Evolutionary conservation across 306 rosid genomes (phyloP), one percentile per base, ranked within the genome.

Genomic region (Luffa acutangula): DNA sequence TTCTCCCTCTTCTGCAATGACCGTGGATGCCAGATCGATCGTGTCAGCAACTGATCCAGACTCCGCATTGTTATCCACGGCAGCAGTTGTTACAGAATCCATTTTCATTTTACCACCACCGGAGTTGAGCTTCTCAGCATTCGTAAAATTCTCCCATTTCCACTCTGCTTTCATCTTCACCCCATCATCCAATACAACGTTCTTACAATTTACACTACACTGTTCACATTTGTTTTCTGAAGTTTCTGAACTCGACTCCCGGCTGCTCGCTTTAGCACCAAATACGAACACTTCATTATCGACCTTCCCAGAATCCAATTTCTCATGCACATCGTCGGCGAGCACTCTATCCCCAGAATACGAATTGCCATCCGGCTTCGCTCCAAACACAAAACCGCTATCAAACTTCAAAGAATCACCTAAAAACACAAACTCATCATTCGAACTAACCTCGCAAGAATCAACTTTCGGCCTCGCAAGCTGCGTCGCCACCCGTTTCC

Each of bases 401-500:
- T 42, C 84, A 18, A 20, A 21, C 69, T 73, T 67, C 49, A 5
- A n/a, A 20, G 52, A 7, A 76, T 41, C 53, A 11, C 80, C 52
- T 4, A 79, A 77, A 59, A 42, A 80, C 54, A 41, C 64, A 67
- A 36, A 63, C 69, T 58, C 84, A 77, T 64, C 80, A 12, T 79
- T 71, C 7, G 49, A 20, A 45, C 82, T 79, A 34, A 7, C 79
- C 62, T 81, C 88, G 4, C 33, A 66, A 62, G 83, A 10, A 12
- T 81, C 63, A 45, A 84, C 54, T 84, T 85, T 84, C 31, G 89
- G 80, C 89, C 88, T 87, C 33, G 79, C 82, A 21, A 79, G 86
- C 85, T 89, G 96, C 33, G 89, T 59, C 18, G 87, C 89, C 7
- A 82, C 81, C 78, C 87, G 95, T 89, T 82, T 92, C 88, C 95